A percentile compares a stretch with the other conserved stretches of the same genome.
Conservation (phyloP, 1,284 basidiomycete genomes). For the Tilletia setariae region DNA sequence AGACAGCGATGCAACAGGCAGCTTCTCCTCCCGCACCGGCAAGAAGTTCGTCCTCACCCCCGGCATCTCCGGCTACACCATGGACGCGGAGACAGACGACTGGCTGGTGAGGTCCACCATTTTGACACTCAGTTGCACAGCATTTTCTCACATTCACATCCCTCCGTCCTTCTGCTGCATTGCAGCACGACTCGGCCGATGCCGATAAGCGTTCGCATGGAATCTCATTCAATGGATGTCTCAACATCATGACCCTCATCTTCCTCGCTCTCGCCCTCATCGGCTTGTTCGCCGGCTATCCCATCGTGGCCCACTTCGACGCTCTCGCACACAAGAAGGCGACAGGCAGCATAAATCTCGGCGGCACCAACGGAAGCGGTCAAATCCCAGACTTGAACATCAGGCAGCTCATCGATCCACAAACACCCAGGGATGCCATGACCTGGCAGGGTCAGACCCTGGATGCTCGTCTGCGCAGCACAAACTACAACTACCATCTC, state of each 20-base stretch:
- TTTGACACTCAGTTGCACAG: too few species aligned
- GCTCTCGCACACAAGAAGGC: constrained; percentile 29
- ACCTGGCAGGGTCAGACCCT: constrained; percentile 25
- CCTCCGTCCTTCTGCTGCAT: neutral
- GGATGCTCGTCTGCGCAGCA: constrained; percentile 22
- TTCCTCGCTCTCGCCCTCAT: constrained; percentile 39
- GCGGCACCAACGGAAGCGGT: constrained; percentile 60
- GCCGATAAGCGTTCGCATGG: constrained; percentile 34
- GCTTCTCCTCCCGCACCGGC: neutral
- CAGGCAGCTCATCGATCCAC: constrained; percentile 34
- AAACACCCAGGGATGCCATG: constrained; percentile 26
- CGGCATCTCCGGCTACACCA: constrained; percentile 3
- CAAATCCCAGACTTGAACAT: constrained; percentile 39
- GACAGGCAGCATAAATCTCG: constrained; percentile 61
- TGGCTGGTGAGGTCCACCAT: constrained; percentile 1
- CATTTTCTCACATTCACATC: too few species aligned
- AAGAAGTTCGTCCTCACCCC: constrained; percentile 1
- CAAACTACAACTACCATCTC: constrained; percentile 15
- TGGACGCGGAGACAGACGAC: constrained; percentile 12
- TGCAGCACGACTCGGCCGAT: constrained; percentile 32
- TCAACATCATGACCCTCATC: constrained; percentile 43
- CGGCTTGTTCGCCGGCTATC: constrained; percentile 51
- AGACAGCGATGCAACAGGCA: constrained; percentile 7
- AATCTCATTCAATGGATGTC: constrained; percentile 36
- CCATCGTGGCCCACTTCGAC: constrained; percentile 40